phyloP scores from a whole-genome alignment of 23 red algal genomes.

The Agarophyton chilense region DNA sequence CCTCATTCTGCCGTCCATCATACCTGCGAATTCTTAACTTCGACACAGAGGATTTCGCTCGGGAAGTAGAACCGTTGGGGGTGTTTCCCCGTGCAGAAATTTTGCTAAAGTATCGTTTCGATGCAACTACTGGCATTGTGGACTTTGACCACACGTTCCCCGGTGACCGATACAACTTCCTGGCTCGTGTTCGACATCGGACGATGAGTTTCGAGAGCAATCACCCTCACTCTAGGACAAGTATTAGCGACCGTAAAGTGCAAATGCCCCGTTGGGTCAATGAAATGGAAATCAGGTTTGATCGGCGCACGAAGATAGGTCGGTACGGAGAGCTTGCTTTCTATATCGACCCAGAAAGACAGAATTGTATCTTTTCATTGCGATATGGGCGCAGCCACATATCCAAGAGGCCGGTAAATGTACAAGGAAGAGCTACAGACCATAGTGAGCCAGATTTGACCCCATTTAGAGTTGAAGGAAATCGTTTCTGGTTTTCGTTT shows the following conservation, averaged over 20 bases:
- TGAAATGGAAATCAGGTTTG: constrained; percentile 36
- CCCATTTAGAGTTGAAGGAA: not conserved
- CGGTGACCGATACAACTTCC: constrained; percentile 9
- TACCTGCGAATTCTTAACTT: constrained; percentile 48
- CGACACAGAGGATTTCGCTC: constrained; percentile 40
- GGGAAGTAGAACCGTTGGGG: constrained; percentile 44
- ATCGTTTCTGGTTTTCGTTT: constrained; percentile 57
- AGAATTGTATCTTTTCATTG: constrained; percentile 9
- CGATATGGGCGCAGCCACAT: not conserved
- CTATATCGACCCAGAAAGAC: constrained; percentile 5
- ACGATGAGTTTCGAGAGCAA: constrained; percentile 22
- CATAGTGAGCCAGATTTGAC: not conserved
- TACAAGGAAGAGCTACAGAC: not conserved
- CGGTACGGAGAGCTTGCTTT: constrained; percentile 55
- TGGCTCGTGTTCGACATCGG: constrained; percentile 28
- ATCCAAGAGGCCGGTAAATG: not conserved
- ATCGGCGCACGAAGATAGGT: constrained; percentile 27
- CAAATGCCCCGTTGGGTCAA: constrained; percentile 28
- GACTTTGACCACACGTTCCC: constrained; percentile 24
- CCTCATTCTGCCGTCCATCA: constrained; percentile 37
- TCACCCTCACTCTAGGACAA: constrained; percentile 18
- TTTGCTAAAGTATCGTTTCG: constrained; percentile 38
- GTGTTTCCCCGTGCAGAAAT: constrained; percentile 23
- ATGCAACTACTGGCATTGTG: constrained; percentile 14
- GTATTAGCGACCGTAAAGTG: not conserved